Evolutionary conservation across 805 yeast genomes (phyloP).

Genomic region (Candida xiaguanensis): DNA sequence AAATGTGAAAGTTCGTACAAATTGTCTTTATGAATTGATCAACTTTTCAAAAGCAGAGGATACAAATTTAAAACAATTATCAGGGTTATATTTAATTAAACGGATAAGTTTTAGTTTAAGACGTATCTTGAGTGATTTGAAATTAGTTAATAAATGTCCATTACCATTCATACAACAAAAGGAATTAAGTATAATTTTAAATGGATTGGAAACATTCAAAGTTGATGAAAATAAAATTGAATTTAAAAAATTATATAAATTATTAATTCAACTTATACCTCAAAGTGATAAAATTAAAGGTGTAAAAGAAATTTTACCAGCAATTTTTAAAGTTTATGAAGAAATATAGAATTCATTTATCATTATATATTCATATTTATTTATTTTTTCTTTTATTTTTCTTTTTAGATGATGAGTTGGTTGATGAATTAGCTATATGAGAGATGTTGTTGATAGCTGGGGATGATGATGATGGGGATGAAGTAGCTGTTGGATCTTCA

Average conservation of each 20-base stretch:
- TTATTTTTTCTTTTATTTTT: not conserved
- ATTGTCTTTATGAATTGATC: slow-evolving; percentile 53
- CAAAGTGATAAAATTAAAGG: slow-evolving; percentile 9
- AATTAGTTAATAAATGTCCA: slow-evolving; percentile 59
- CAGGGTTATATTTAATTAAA: slow-evolving; percentile 42
- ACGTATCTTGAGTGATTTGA: slow-evolving; percentile 60
- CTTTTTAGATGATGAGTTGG: not conserved
- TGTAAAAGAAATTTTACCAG: not conserved
- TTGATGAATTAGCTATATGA: not conserved
- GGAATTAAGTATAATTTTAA: slow-evolving; percentile 51
- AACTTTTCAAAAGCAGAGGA: slow-evolving; percentile 26
- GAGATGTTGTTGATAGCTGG: slow-evolving; percentile 3
- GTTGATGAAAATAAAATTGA: slow-evolving; percentile 5
- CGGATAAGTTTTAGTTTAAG: slow-evolving; percentile 60
- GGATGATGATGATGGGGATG: not conserved
- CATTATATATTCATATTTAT: not conserved
- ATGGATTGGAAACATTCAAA: slow-evolving; percentile 26
- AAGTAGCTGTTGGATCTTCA: not conserved
- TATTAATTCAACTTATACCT: slow-evolving; percentile 18
- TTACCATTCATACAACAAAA: slow-evolving; percentile 58
- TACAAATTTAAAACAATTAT: slow-evolving; percentile 16
- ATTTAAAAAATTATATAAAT: slow-evolving; percentile 10
- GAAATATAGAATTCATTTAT: not conserved
- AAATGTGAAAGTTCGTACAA: slow-evolving; percentile 47
- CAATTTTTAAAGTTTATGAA: slow-evolving; percentile 13